Conservation (phyloP, 306 rosid species). For the Ormosia emarginata region DNA sequence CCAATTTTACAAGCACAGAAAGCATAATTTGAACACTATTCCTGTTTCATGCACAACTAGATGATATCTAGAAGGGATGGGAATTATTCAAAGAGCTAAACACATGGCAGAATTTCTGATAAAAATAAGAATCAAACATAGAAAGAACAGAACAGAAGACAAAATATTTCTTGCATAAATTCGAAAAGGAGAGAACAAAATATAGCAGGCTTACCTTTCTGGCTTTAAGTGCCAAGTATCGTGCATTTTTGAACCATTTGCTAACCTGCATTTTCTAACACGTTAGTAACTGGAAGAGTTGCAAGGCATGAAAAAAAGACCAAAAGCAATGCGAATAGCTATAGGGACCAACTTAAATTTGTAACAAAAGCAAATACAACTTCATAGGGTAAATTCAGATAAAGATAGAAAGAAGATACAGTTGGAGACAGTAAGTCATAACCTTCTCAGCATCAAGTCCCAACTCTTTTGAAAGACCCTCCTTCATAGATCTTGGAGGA, state of each 20-base stretch:
- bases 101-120: neutral
- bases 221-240: slow-evolving; percentile 70
- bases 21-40: neutral
- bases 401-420: neutral
- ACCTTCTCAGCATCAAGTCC: slow-evolving; percentile 83
- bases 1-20: neutral
- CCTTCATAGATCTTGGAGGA: slow-evolving; percentile 72
- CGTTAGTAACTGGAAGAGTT: slow-evolving; percentile 6
- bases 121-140: neutral
- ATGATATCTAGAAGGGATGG: neutral
- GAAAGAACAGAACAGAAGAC: neutral
- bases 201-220: slow-evolving; percentile 52
- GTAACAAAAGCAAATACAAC: neutral
- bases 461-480: slow-evolving; percentile 69
- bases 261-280: slow-evolving; percentile 57
- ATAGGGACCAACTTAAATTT: neutral
- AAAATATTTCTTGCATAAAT: neutral
- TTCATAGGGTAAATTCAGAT: neutral
- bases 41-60: neutral
- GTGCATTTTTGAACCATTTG: slow-evolving; percentile 98
- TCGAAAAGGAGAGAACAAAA: neutral
- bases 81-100: neutral
- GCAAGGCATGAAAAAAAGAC: neutral
- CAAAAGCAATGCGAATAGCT: neutral
- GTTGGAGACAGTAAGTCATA: slow-evolving; percentile 1